Evolutionary conservation across 768 basidiomycete genomes (phyloP), one percentile per base, ranked within the genome.

Genomic region (Suillus occidentalis): DNA sequence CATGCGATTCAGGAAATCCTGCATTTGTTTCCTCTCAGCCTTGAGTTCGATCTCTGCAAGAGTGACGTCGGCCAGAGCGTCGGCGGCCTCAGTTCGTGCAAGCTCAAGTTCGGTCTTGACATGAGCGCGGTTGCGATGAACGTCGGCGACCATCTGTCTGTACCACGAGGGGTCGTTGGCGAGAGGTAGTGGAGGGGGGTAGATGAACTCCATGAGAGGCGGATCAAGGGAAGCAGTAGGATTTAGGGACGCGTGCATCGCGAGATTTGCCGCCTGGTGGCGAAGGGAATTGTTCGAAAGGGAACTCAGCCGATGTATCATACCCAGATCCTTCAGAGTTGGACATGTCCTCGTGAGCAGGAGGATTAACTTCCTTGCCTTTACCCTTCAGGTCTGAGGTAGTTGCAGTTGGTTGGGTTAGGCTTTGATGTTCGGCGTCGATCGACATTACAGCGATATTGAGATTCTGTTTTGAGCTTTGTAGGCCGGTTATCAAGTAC

Each of bases 151-250:
- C 75, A 76, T 76, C 57, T 65, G 58, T 49, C 67, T 13, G 36
- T 73, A 69, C 75, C 75, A 76, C 9, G 53, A 65, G 8, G 75
- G 69, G 49, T 77, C 75, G n/a, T 67, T n/a, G 25, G 59, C 39
- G 62, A 77, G 69, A 9, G 75, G 75, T 1, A 40, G 59, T n/a
- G 59, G 66, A 31, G 76, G 75, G 16, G 75, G 75, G 56, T 73
- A 77, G 22, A 66, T 63, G 9, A 76, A 18, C 0, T 58, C 16
- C 67, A 76, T 77, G 55, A 75, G 36, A n/a, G 75, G 75, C 34
- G 76, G 72, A n/a, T 66, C 39, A 39, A 75, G 1, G 64, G 53
- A 40, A 42, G 42, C 20, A 55, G 60, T 34, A 57, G 63, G 6
- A n/a, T 37, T 31, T 49, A n/a, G 55, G 34, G 60, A 39, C 8